Evolutionary conservation across 2,329 filamentous ascomycete genomes (phyloP).

Genomic region (Fusarium aywerte): DNA sequence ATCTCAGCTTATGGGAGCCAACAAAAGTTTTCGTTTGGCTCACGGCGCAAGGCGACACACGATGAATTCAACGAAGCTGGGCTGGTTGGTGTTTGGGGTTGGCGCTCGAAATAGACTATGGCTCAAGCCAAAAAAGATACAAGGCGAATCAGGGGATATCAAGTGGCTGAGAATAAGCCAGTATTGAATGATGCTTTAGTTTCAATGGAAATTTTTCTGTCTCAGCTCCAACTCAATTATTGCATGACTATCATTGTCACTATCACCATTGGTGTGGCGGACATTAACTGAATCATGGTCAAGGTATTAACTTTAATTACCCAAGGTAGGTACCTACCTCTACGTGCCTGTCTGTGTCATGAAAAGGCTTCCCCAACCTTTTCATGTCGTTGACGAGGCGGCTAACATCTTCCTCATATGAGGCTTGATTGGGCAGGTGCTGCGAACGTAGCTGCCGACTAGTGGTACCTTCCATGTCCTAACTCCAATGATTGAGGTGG

Average conservation of each 20-base stretch:
- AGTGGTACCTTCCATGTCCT: slow-evolving; percentile 15
- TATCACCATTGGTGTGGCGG: slow-evolving; percentile 5
- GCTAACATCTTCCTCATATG: slow-evolving; percentile 9
- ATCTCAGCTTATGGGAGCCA: slow-evolving; percentile 29
- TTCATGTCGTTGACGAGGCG: background rate
- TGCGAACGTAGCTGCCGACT: slow-evolving; percentile 10
- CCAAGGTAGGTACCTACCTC: no score
- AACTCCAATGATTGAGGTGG: slow-evolving; percentile 13
- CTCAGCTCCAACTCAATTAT: background rate
- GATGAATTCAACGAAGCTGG: slow-evolving; percentile 28
- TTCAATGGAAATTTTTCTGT: slow-evolving; percentile 15
- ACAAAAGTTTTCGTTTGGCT: slow-evolving; percentile 32
- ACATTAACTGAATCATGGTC: slow-evolving; percentile 26
- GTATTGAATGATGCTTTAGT: slow-evolving; percentile 12
- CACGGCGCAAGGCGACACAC: slow-evolving; percentile 38
- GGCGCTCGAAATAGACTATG: slow-evolving; percentile 43
- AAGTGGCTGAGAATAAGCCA: slow-evolving; percentile 2
- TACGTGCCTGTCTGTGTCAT: background rate
- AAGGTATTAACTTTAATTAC: slow-evolving; percentile 3
- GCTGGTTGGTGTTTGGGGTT: slow-evolving; percentile 25
- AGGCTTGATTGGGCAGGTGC: slow-evolving; percentile 19
- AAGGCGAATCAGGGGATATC: slow-evolving; percentile 23
- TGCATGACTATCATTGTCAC: background rate
- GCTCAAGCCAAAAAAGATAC: slow-evolving; percentile 38
- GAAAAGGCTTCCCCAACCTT: background rate